These are phyloP conservation scores for Torulaspora pretoriensis DNA, from an alignment of 1,139 yeast species.

Conservation along the genomic window DNA sequence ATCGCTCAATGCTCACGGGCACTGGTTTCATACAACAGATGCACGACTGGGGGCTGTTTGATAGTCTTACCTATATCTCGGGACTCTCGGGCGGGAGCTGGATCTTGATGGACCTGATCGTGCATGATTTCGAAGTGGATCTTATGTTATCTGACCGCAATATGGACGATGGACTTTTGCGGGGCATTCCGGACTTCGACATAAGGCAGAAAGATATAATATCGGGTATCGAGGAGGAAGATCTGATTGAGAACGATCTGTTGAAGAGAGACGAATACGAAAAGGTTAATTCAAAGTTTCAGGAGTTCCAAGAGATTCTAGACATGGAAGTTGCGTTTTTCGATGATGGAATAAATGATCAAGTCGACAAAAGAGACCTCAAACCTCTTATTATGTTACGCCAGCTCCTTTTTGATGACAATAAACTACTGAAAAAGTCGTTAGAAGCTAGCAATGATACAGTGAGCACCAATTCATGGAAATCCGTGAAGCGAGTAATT, in stretches of 20 bases:
- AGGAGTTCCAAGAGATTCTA: conserved; percentile 6
- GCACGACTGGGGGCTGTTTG: conserved; percentile 52
- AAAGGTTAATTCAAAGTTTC: neutral
- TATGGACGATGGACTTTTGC: conserved; percentile 47
- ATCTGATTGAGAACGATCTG: conserved; percentile 15
- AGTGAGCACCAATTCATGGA: conserved; percentile 26
- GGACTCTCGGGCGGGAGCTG: conserved; percentile 75
- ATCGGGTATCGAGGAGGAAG: conserved; percentile 13
- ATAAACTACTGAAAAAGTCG: neutral
- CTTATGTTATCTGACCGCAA: conserved; percentile 43
- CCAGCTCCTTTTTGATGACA: conserved; percentile 17
- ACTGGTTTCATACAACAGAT: conserved; percentile 58
- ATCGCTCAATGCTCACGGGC: conserved; percentile 61
- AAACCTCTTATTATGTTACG: conserved; percentile 19
- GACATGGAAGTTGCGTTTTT: conserved; percentile 4
- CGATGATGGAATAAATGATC: conserved; percentile 12
- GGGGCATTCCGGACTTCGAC: conserved; percentile 48
- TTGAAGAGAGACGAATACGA: conserved; percentile 3
- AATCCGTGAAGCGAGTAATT: conserved; percentile 39
- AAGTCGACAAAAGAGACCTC: conserved; percentile 26
- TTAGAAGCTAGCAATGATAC: neutral
- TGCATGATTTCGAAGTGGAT: conserved; percentile 43
- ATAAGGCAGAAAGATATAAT: conserved; percentile 34
- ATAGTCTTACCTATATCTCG: conserved; percentile 50
- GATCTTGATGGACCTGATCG: conserved; percentile 49